Evolutionary conservation across 192 early-diverging fungal genomes (phyloP).

Genomic region (Polychytrium aggregatum): DNA sequence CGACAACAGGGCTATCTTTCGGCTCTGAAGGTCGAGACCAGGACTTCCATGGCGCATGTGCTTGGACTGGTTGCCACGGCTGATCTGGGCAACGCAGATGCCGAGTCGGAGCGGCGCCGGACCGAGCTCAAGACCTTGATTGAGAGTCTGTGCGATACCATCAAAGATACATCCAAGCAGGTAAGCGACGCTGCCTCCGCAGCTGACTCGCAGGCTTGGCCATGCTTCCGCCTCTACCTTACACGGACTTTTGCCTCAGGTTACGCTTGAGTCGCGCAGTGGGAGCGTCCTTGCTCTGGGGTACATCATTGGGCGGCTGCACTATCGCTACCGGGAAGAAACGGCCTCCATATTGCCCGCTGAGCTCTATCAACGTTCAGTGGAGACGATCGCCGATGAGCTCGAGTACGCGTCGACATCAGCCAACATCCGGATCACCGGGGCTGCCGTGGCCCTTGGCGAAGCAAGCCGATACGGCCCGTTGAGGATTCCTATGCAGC

Average conservation of each 20-base stretch:
- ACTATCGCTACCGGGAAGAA: slow-evolving; percentile 39
- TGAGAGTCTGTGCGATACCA: slow-evolving; percentile 14
- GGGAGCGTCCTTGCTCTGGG: slow-evolving; percentile 62
- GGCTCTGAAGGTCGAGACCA: slow-evolving; percentile 51
- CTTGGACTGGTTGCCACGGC: slow-evolving; percentile 60
- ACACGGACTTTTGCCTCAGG: too few species aligned
- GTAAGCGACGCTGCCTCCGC: slow-evolving; percentile 6
- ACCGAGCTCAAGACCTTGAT: slow-evolving; percentile 26
- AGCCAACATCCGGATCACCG: too few species aligned
- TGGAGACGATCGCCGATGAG: slow-evolving; percentile 30
- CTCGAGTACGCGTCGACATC: too few species aligned
- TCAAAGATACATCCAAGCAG: slow-evolving; percentile 35
- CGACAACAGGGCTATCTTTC: slow-evolving; percentile 38
- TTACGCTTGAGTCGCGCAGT: slow-evolving; percentile 45
- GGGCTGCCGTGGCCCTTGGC: slow-evolving; percentile 55
- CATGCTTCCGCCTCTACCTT: too few species aligned
- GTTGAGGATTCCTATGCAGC: slow-evolving; percentile 31
- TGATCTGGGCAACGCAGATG: slow-evolving; percentile 22
- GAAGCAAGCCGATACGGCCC: slow-evolving; percentile 56
- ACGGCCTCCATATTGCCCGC: slow-evolving; percentile 24
- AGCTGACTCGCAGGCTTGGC: background rate
- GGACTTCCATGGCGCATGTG: slow-evolving; percentile 52
- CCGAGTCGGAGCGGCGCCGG: too few species aligned
- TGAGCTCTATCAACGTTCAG: slow-evolving; percentile 3
- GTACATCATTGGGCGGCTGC: slow-evolving; percentile 48